phyloP scores from a whole-genome alignment of 2,329 filamentous ascomycete genomes.

The Pseudogymnoascus sp. region DNA sequence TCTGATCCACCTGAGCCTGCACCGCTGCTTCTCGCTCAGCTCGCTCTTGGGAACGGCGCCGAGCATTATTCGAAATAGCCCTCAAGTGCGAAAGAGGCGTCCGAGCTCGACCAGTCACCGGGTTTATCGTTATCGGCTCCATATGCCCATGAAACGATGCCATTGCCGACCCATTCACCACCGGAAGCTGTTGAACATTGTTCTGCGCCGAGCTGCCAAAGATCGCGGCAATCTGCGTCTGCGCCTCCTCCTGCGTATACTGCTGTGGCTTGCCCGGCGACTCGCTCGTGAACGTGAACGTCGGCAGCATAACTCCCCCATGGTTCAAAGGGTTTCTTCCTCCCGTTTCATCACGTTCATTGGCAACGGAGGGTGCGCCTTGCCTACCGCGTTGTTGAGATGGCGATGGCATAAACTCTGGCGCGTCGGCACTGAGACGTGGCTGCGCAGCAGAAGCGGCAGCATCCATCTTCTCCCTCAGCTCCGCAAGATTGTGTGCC shows the following conservation, averaged over 20 bases:
- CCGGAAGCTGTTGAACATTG: background rate
- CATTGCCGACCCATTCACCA: slow-evolving; percentile 2
- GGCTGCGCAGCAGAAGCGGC: background rate
- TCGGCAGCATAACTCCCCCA: background rate
- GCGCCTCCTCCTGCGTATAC: background rate
- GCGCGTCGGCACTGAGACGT: background rate
- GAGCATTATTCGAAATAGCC: background rate
- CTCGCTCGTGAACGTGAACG: background rate
- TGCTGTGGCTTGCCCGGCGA: slow-evolving; percentile 1
- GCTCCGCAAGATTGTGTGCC: background rate
- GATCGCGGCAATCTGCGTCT: background rate
- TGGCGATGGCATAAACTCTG: background rate
- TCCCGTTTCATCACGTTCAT: background rate
- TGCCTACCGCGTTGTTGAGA: background rate
- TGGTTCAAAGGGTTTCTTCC: background rate
- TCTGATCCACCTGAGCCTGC: background rate
- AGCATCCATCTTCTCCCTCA: background rate
- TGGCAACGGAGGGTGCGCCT: background rate
- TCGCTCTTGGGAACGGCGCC: slow-evolving; percentile 8
- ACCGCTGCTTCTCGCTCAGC: background rate
- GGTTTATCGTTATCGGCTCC: slow-evolving; percentile 4
- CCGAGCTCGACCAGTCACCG: background rate
- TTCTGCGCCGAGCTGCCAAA: background rate
- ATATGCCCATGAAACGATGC: slow-evolving; percentile 1
- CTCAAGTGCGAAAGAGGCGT: background rate